Evolutionary conservation across 2,329 filamentous ascomycete species (phyloP), one percentile per base, ranked within the genome.

Genomic region (Phyllosticta citriasiana): DNA sequence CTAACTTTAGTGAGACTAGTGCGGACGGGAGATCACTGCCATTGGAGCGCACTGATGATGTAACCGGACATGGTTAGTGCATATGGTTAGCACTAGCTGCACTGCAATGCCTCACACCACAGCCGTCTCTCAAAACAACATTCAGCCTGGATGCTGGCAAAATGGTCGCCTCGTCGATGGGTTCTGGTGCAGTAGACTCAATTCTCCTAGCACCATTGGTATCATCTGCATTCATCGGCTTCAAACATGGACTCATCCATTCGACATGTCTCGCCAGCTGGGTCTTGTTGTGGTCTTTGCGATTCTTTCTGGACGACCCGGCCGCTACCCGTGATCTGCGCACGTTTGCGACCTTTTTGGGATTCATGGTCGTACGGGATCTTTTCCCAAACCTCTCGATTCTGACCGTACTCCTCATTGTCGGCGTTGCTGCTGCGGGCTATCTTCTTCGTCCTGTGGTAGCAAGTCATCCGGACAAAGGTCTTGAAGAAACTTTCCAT

Each of bases 21-120:
- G 10, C n/a, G 2, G 4, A 4, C 58, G 52, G 9, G 57, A 26
- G 19, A 60, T 55, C 58, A 53, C 53, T 60, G 58, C 52, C 58
- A 60, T 60, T 59, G 55, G 53, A 35, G 40, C 40, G 53, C 35
- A 27, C 10, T 30, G 53, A 52, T 56, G 58, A 56, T 60, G 53
- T 56, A 60, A 60, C 58, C 26, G 10, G 53, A 52, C 53, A 33
- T 12, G 40, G 40, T 47, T 47, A n/a, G 40, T 16, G 12, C 12
- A 2, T 40, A 14, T n/a, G 16, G 40, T 47, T 4, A 47, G 40
- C 40, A n/a, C 27, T 30, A 7, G 50, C 52, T 51, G 47, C 53
- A 60, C 6, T 24, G 54, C 30, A 5, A 51, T 51, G 8, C 16
- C 40, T 55, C 35, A 33, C 40, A 35, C 27, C 40, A 22, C 58